Conservation (phyloP, 2,329 filamentous ascomycete genomes). For the Alternaria solani region DNA sequence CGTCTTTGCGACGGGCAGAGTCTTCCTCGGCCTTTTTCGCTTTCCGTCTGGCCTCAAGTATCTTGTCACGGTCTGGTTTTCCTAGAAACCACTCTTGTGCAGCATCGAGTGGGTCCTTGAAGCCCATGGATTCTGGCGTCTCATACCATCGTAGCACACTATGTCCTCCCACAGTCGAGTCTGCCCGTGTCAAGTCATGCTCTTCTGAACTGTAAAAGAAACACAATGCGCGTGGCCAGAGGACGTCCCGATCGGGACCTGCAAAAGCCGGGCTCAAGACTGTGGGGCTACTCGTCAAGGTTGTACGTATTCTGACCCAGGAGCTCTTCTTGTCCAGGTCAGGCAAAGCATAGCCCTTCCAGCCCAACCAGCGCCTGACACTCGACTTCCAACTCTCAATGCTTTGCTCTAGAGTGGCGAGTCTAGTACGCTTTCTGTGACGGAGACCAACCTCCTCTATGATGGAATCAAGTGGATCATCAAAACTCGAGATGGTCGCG, state of each 20-base stretch:
- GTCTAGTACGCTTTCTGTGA: slow-evolving; percentile 38
- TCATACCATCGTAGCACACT: slow-evolving; percentile 43
- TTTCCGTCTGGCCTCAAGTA: slow-evolving; percentile 49
- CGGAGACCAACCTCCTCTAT: slow-evolving; percentile 30
- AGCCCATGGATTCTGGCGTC: slow-evolving; percentile 38
- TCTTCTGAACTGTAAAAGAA: slow-evolving; percentile 31
- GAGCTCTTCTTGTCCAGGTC: slow-evolving; percentile 34
- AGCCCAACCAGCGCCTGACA: slow-evolving; percentile 45
- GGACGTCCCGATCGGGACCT: slow-evolving; percentile 35
- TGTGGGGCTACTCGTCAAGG: slow-evolving; percentile 15
- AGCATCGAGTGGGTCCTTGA: slow-evolving; percentile 46
- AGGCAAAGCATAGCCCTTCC: slow-evolving; percentile 45
- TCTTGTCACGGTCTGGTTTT: slow-evolving; percentile 46
- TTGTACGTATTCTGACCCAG: slow-evolving; percentile 45
- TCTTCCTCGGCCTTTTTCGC: slow-evolving; percentile 59
- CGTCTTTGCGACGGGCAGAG: slow-evolving; percentile 48
- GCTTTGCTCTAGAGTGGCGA: slow-evolving; percentile 36
- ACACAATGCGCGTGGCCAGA: slow-evolving; percentile 50
- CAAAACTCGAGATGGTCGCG: slow-evolving; percentile 41
- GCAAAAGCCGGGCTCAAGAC: slow-evolving; percentile 23
- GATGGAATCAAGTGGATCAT: slow-evolving; percentile 35
- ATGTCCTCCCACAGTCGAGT: slow-evolving; percentile 8
- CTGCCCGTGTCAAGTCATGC: not conserved
- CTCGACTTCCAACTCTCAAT: slow-evolving; percentile 47
- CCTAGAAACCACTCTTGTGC: slow-evolving; percentile 50